Evolutionary conservation across 768 basidiomycete genomes (phyloP), one percentile per base, ranked within the genome.

Genomic region (Suillus sp.): DNA sequence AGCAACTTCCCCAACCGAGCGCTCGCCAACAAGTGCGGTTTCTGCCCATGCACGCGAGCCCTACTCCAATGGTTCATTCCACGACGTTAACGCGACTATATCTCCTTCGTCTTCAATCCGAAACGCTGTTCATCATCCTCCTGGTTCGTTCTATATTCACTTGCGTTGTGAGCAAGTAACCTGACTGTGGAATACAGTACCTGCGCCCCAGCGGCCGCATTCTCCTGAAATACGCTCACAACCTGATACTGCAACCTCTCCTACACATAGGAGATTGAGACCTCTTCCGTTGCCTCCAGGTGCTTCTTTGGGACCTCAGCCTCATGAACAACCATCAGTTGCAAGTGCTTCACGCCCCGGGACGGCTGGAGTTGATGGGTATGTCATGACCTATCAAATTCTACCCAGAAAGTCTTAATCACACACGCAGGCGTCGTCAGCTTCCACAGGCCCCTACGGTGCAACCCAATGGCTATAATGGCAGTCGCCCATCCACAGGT

Each of bases 1-100:
- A 68, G 38, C 74, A 3, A 0, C 66, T 5, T 74, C 81, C 0
- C 74, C 76, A 34, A 65, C 74, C 43, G 72, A 75, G 61, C 75
- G 69, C 42, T 63, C 71, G 11, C 66, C 67, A 34, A 66, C 47
- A 62, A 67, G 56, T 38, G 64, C 64, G 4, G 61, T 62, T 38
- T 62, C 74, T 7, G n/a, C 54, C 63, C 65, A 59, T 32, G 9
- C 68, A n/a, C 69, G 68, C 59, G 72, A 71, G 3, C 68, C 66
- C 50, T 61, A 59, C 25, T 45, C 63, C 32, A 74, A 55, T 64
- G 9, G 65, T 25, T 66, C 69, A 51, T 72, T 69, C 50, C 25
- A 64, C n/a, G 71, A 72, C 42, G 65, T 63, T 1, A 70, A 70
- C 64, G 45, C 35, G 40, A 57, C 37, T 27, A 50, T 67, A 2